phyloP scores from a whole-genome alignment of 2,329 filamentous ascomycete genomes.

The Thelonectria olida region DNA sequence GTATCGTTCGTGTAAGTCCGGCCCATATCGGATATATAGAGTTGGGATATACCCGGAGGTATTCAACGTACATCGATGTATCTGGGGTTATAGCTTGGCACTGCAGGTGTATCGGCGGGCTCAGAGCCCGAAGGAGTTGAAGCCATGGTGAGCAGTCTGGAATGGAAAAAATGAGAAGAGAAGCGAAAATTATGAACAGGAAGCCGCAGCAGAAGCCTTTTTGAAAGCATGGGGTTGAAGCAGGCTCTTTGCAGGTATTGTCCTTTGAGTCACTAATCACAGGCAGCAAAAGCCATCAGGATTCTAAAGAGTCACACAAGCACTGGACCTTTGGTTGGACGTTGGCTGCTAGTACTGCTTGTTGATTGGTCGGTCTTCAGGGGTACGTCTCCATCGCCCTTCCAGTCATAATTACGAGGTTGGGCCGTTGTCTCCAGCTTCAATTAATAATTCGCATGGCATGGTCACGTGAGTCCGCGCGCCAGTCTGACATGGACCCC shows the following conservation, averaged over 20 bases:
- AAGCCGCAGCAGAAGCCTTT: conserved; percentile 27
- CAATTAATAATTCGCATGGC: conserved; percentile 39
- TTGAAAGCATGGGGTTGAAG: conserved; percentile 33
- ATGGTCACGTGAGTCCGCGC: conserved; percentile 38
- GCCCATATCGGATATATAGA: conserved; percentile 12
- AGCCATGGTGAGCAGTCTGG: conserved; percentile 39
- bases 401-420: conserved; percentile 30
- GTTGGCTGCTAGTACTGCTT: neutral
- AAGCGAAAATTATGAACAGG: neutral
- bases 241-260: neutral
- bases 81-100: conserved; percentile 52
- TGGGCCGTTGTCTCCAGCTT: neutral
- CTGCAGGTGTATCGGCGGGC: conserved; percentile 17
- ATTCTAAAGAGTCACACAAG: conserved; percentile 14
- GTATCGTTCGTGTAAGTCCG: conserved; percentile 30
- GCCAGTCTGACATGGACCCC: conserved; percentile 21
- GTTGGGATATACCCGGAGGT: conserved; percentile 11
- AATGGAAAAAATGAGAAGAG: conserved; percentile 9
- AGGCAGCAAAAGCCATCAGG: conserved; percentile 6
- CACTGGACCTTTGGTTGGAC: neutral
- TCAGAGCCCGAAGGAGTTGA: conserved; percentile 30
- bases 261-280: conserved; percentile 15
- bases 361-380: conserved; percentile 31
- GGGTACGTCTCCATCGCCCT: conserved; percentile 22
- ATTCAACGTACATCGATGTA: conserved; percentile 67